Evolutionary conservation across 805 yeast genomes (phyloP).

Genomic region (Yamadazyma paraphyllophila): DNA sequence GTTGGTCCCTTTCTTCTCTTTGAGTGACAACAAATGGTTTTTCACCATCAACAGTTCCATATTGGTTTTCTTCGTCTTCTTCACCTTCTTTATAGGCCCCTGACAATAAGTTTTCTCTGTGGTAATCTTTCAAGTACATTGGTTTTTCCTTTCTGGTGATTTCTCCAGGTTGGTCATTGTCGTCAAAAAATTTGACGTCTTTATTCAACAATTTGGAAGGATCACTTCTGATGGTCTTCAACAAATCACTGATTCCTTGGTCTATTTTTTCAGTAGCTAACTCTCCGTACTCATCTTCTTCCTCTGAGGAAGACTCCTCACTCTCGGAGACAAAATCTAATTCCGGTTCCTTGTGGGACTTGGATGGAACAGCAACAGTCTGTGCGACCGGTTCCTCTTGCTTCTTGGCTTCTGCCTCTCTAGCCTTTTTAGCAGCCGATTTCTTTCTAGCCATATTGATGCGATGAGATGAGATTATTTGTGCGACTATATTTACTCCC

Average conservation of each 20-base stretch:
- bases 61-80: conserved; percentile 44
- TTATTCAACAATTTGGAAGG: conserved; percentile 68
- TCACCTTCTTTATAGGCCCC: conserved; percentile 54
- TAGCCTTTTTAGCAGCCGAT: conserved; percentile 74
- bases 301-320: conserved; percentile 42
- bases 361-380: background rate
- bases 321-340: conserved; percentile 5
- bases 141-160: conserved; percentile 49
- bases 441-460: conserved; percentile 77
- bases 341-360: background rate
- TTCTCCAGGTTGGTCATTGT: conserved; percentile 15
- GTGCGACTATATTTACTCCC: background rate
- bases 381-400: background rate
- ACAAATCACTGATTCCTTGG: conserved; percentile 67
- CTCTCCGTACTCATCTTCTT: conserved; percentile 91
- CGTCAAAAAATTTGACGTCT: conserved; percentile 67
- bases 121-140: conserved; percentile 87
- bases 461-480: conserved; percentile 18
- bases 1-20: conserved; percentile 66
- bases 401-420: conserved; percentile 32
- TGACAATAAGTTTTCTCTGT: conserved; percentile 74
- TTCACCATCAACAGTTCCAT: conserved; percentile 47
- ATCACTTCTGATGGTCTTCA: conserved; percentile 65
- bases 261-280: conserved; percentile 85
- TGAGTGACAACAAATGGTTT: conserved; percentile 76